These are phyloP conservation scores for Tephrocybe sp. DNA, from an alignment of 768 basidiomycete species.

Conservation along the genomic window DNA sequence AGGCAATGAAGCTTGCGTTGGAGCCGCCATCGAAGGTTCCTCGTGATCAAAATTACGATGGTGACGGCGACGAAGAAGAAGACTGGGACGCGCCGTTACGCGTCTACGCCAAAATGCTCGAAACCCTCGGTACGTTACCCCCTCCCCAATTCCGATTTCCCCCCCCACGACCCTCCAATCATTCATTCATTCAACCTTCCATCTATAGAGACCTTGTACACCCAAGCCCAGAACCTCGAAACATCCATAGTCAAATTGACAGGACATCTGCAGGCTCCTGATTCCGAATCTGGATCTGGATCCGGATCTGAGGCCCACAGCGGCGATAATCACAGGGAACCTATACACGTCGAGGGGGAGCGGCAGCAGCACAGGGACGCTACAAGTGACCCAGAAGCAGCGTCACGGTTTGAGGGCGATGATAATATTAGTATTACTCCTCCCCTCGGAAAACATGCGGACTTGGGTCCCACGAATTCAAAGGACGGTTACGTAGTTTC, in stretches of 20 bases:
- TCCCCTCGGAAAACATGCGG: no score
- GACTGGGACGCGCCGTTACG: conserved; percentile 39
- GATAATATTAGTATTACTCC: no score
- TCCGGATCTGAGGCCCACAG: neutral
- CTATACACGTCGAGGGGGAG: no score
- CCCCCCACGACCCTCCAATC: no score
- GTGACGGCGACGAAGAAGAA: neutral
- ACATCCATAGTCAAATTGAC: conserved; percentile 24
- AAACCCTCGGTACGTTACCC: conserved; percentile 33
- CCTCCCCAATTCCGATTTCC: no score
- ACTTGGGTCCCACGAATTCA: no score
- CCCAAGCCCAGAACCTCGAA: conserved; percentile 21
- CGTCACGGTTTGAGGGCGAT: no score
- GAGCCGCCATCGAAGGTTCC: conserved; percentile 17
- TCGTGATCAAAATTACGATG: neutral
- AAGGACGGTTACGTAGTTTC: no score
- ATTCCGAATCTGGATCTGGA: neutral
- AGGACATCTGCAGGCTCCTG: neutral
- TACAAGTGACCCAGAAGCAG: no score
- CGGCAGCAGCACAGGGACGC: no score
- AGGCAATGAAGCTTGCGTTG: conserved; percentile 41
- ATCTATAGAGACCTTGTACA: conserved; percentile 21
- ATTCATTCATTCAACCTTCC: no score
- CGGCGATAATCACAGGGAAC: no score
- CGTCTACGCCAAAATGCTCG: conserved; percentile 40